These are phyloP conservation scores for Aspergillus jensenii DNA, from an alignment of 2,329 filamentous ascomycete species.

Conservation along the genomic window DNA sequence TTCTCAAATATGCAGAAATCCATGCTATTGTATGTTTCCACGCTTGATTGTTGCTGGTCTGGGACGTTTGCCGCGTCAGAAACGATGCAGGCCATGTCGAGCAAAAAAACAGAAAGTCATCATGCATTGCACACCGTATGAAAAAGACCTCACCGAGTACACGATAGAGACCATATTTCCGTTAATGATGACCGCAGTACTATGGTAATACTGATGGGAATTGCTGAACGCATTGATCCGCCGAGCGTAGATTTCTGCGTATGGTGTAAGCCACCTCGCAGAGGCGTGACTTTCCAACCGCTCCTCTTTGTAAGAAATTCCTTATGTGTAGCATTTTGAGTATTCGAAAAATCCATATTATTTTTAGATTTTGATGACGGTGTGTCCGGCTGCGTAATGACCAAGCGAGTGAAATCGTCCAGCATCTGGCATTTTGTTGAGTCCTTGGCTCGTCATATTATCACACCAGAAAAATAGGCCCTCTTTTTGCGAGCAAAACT, in stretches of 20 bases:
- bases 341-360: not conserved
- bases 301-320: not conserved
- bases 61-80: not conserved
- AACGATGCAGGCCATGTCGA: not conserved
- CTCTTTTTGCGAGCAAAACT: not conserved
- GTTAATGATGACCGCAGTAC: not conserved
- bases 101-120: not conserved
- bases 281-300: not conserved
- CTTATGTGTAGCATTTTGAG: not conserved
- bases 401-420: not conserved
- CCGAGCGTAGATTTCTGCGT: not conserved
- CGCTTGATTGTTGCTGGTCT: not conserved
- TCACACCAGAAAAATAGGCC: not conserved
- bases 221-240: not conserved
- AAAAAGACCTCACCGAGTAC: no score
- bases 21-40: not conserved
- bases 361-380: not conserved
- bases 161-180: not conserved
- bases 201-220: not conserved
- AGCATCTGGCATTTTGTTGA: not conserved
- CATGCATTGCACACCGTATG: slow-evolving; percentile 1
- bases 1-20: slow-evolving; percentile 10
- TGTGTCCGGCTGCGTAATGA: not conserved
- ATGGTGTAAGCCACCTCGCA: not conserved
- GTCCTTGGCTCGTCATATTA: not conserved